phyloP scores from a whole-genome alignment of 306 rosid genomes.

The Citrullus mucosospermus region DNA sequence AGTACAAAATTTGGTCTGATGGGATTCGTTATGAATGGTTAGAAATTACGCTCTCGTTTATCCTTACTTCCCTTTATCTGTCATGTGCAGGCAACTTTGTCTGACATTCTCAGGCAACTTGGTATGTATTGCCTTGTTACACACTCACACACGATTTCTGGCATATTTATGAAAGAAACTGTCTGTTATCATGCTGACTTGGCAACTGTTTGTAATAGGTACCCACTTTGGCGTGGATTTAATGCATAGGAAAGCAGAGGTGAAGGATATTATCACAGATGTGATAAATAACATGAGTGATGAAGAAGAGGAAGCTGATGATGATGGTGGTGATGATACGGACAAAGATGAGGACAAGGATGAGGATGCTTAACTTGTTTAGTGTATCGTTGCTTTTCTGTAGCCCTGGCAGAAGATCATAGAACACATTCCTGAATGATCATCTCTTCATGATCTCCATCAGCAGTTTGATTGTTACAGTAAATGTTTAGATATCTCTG shows the following conservation, averaged over 20 bases:
- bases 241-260: constrained; percentile 97
- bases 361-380: constrained; percentile 14
- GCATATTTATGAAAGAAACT: background rate
- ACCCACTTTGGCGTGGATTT: constrained; percentile 78
- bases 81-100: constrained; percentile 78
- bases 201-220: constrained; percentile 35
- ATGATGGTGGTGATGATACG: constrained; percentile 33
- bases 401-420: background rate
- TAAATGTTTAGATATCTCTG: constrained; percentile 5
- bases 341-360: constrained; percentile 18
- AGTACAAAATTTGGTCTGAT: constrained; percentile 11
- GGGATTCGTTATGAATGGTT: background rate
- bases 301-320: constrained; percentile 76
- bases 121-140: constrained; percentile 33
- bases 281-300: constrained; percentile 92
- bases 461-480: constrained; percentile 4
- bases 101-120: constrained; percentile 89
- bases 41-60: background rate
- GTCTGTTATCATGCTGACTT: constrained; percentile 6
- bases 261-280: constrained; percentile 91
- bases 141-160: background rate
- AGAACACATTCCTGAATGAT: background rate
- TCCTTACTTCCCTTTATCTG: background rate
- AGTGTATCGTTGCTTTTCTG: background rate
- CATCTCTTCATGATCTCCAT: background rate